Conservation (phyloP, 805 yeast species). For the Wickerhamomyces sydowiorum region DNA sequence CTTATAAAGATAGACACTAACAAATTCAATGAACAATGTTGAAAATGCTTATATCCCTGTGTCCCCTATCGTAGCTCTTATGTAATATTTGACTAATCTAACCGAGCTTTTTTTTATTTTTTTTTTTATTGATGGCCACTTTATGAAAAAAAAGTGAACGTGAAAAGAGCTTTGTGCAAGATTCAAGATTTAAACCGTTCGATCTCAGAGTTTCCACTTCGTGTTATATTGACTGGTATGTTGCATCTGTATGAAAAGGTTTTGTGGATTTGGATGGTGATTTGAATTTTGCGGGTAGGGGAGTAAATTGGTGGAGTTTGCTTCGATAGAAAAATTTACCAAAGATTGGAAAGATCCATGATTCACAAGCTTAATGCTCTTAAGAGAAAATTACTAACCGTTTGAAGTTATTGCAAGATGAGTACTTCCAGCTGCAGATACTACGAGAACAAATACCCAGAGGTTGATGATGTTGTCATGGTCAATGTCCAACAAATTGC, state of each 20-base stretch:
- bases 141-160: not conserved
- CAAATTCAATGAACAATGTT: too few species aligned
- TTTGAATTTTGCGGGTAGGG: not conserved
- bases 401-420: conserved; percentile 37
- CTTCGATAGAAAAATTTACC: too few species aligned
- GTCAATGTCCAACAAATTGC: conserved; percentile 98
- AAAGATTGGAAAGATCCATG: too few species aligned
- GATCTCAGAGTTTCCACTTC: too few species aligned
- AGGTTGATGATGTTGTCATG: conserved; percentile 98
- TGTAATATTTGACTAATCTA: not conserved
- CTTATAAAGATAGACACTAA: conserved; percentile 19
- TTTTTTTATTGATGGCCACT: not conserved
- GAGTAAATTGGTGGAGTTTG: not conserved
- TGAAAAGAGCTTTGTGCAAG: too few species aligned
- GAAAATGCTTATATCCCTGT: conserved; percentile 46
- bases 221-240: not conserved
- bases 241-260: not conserved
- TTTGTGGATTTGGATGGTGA: not conserved
- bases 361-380: too few species aligned
- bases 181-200: too few species aligned
- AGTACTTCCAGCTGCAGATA: conserved; percentile 89
- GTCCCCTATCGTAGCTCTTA: conserved; percentile 13
- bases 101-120: not conserved
- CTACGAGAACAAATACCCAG: conserved; percentile 97
- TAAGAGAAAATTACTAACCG: not conserved